Conservation (phyloP, 805 yeast species). For the Ogataea pilisensis region DNA sequence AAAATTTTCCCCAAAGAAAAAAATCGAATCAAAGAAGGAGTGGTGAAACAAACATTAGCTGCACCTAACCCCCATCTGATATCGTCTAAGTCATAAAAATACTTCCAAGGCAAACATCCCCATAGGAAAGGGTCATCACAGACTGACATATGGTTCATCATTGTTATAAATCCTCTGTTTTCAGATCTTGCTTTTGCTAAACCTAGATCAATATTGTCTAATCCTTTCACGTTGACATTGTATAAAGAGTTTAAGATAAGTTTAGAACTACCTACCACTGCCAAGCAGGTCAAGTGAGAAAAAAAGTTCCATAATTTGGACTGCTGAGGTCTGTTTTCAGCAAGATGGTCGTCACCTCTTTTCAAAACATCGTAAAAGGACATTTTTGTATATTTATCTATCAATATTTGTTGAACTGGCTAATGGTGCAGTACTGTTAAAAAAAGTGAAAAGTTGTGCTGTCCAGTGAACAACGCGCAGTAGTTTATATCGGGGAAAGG, state of each 20-base stretch:
- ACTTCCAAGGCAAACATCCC: conserved; percentile 77
- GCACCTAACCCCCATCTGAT: conserved; percentile 97
- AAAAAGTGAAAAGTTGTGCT: no score
- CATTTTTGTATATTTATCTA: conserved; percentile 36
- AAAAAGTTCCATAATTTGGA: conserved; percentile 59
- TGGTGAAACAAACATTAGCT: conserved; percentile 78
- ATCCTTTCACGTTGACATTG: conserved; percentile 56
- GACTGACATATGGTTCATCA: conserved; percentile 90
- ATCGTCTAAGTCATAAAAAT: conserved; percentile 55
- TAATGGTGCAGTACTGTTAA: no score
- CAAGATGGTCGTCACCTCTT: conserved; percentile 69
- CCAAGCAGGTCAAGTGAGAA: conserved; percentile 64
- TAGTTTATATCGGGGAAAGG: no score
- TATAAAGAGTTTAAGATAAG: conserved; percentile 56
- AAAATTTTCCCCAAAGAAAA: conserved; percentile 88
- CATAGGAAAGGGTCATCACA: conserved; percentile 91
- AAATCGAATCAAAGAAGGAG: conserved; percentile 46
- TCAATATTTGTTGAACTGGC: not conserved
- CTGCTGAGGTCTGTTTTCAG: conserved; percentile 48
- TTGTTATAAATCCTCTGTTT: conserved; percentile 72
- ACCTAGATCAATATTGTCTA: conserved; percentile 63
- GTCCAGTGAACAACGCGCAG: no score
- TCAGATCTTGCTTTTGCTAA: conserved; percentile 58
- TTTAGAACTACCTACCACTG: conserved; percentile 64
- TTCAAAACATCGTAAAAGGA: conserved; percentile 63